phyloP scores from a whole-genome alignment of 495 filamentous ascomycete genomes.

The Lophiostoma macrostomum region DNA sequence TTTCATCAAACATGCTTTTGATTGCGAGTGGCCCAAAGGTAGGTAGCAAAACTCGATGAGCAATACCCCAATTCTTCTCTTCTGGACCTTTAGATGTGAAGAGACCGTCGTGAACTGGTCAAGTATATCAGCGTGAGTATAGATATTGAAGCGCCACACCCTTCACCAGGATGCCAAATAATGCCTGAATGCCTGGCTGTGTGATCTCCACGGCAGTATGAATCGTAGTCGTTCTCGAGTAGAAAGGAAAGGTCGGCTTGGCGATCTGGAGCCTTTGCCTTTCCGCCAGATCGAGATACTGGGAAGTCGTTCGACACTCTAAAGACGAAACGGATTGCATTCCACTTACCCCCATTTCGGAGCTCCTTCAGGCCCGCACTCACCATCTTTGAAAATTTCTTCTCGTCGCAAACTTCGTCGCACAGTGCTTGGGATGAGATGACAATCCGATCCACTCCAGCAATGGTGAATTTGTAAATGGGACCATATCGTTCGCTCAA shows the following conservation, averaged over 20 bases:
- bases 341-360: conserved; percentile 21
- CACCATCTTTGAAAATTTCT: conserved; percentile 12
- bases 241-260: no score
- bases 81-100: conserved; percentile 17
- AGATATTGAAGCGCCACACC: no score
- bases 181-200: no score
- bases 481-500: conserved; percentile 13
- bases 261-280: neutral
- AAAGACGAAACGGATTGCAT: neutral
- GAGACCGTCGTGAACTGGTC: no score
- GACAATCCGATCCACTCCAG: neutral
- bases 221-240: no score
- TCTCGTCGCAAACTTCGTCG: conserved; percentile 19
- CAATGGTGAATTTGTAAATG: conserved; percentile 12
- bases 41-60: conserved; percentile 19
- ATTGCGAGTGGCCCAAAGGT: conserved; percentile 20
- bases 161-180: no score
- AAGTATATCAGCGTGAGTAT: no score
- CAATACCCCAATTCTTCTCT: conserved; percentile 26
- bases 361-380: conserved; percentile 6
- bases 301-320: no score
- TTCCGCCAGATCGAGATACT: neutral
- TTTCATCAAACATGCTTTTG: conserved; percentile 24
- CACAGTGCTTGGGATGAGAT: conserved; percentile 18
- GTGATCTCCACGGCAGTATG: no score